A percentile compares a stretch with the other conserved stretches of the same genome.
phyloP scores from a whole-genome alignment of 345 rosid genomes.

The Rhodamnia rubescens region DNA sequence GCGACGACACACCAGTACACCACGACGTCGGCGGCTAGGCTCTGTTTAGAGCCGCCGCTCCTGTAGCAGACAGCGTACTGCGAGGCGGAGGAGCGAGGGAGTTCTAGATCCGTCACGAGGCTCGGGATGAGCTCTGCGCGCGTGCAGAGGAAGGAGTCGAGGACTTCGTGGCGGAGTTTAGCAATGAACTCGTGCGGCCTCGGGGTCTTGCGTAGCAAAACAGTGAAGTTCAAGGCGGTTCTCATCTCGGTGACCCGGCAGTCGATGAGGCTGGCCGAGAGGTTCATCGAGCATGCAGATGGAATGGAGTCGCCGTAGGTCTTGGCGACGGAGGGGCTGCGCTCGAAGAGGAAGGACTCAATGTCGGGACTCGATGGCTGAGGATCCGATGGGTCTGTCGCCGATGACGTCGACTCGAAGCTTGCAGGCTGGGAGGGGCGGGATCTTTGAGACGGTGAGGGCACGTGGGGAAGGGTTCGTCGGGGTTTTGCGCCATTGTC shows the following conservation, averaged over 20 bases:
- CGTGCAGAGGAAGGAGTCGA: conserved; percentile 53
- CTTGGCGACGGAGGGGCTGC: conserved; percentile 38
- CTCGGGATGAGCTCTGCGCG: conserved; percentile 32
- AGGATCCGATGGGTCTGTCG: conserved; percentile 54
- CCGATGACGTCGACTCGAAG: conserved; percentile 48
- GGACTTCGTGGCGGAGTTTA: conserved; percentile 64
- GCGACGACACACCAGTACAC: no score
- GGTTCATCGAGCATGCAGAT: conserved; percentile 62
- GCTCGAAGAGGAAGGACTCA: conserved; percentile 58
- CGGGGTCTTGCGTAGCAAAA: no score
- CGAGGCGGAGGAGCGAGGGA: conserved; percentile 13
- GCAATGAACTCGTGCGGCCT: conserved; percentile 63
- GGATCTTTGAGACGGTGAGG: conserved; percentile 8
- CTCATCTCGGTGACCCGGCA: no score
- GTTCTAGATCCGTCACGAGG: conserved; percentile 41
- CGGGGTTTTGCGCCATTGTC: background rate
- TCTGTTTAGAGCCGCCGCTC: conserved; percentile 9
- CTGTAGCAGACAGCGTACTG: conserved; percentile 46
- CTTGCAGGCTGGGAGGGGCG: conserved; percentile 20
- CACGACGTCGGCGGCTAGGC: conserved; percentile 46
- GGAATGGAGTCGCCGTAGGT: conserved; percentile 77
- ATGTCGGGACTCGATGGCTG: conserved; percentile 49
- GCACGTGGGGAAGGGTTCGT: background rate
- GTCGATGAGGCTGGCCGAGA: no score
- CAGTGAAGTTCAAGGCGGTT: no score